Conservation (phyloP, 1,139 yeast species). For the Blastobotrys proliferans region DNA sequence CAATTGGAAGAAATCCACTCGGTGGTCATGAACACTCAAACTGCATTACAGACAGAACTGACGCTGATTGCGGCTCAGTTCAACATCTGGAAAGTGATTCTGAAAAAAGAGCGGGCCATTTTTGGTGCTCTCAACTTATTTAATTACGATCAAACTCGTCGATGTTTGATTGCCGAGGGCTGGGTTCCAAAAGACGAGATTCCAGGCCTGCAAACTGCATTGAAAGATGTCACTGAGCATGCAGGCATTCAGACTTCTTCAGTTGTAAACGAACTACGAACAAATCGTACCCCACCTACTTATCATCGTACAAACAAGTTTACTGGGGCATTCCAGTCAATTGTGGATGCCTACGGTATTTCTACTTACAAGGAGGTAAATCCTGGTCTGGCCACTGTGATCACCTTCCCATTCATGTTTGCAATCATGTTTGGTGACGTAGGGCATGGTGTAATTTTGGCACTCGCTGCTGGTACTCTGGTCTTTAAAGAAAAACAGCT, state of each 20-base stretch:
- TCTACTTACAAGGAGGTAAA: constrained; percentile 94
- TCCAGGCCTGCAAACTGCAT: constrained; percentile 43
- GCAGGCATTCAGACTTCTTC: constrained; percentile 64
- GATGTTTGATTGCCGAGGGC: constrained; percentile 95
- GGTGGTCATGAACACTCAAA: constrained; percentile 68
- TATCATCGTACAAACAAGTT: constrained; percentile 88
- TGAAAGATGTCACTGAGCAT: constrained; percentile 56
- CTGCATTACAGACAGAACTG: constrained; percentile 71
- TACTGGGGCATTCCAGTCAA: constrained; percentile 85
- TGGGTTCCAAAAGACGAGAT: constrained; percentile 76
- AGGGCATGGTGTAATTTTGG: constrained; percentile 87
- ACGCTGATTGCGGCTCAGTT: constrained; percentile 74
- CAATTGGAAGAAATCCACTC: constrained; percentile 59
- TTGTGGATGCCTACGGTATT: constrained; percentile 92
- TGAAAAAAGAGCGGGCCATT: constrained; percentile 69
- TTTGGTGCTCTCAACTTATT: constrained; percentile 75
- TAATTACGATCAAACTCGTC: constrained; percentile 79
- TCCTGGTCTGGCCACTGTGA: constrained; percentile 90
- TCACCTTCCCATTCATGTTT: constrained; percentile 97
- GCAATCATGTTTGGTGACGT: constrained; percentile 99
- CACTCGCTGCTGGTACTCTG: constrained; percentile 64
- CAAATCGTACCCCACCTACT: constrained; percentile 89
- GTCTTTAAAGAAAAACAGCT: constrained; percentile 68
- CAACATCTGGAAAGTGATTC: constrained; percentile 61
- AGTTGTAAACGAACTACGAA: constrained; percentile 72